Conservation (phyloP, 192 early-diverging fungal genomes). For the Coemansia sp. region DNA sequence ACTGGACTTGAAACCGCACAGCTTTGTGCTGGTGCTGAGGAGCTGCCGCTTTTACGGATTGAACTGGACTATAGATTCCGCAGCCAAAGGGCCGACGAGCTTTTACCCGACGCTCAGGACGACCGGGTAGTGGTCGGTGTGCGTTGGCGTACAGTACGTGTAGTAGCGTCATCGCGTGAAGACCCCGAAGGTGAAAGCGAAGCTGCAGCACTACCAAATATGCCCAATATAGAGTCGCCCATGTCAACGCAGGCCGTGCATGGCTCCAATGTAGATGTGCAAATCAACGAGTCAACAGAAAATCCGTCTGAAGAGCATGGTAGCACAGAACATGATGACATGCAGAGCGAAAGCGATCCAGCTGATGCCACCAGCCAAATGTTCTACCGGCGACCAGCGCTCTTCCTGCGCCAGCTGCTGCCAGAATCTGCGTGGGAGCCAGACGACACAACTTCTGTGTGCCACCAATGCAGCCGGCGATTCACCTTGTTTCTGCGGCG, state of each 20-base stretch:
- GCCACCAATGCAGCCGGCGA: constrained; percentile 64
- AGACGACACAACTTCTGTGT: constrained; percentile 67
- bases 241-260: background rate
- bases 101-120: constrained; percentile 6
- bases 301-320: background rate
- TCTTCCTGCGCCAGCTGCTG: constrained; percentile 44
- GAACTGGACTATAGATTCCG: background rate
- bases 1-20: too few species aligned
- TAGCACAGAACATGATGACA: background rate
- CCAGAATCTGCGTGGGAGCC: constrained; percentile 71
- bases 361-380: background rate
- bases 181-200: background rate
- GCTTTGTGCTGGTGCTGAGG: background rate
- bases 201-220: background rate
- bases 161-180: background rate
- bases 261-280: background rate
- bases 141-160: background rate
- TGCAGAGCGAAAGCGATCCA: background rate
- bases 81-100: background rate
- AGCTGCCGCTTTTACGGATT: background rate
- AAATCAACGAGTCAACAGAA: background rate
- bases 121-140: background rate
- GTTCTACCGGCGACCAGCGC: constrained; percentile 23
- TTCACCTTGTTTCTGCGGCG: constrained; percentile 79
- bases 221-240: background rate